Percentiles rank a stretch among this genome's conserved stretches.
Conservation (phyloP, 139 green algal species). For the Micractinium sp. region DNA sequence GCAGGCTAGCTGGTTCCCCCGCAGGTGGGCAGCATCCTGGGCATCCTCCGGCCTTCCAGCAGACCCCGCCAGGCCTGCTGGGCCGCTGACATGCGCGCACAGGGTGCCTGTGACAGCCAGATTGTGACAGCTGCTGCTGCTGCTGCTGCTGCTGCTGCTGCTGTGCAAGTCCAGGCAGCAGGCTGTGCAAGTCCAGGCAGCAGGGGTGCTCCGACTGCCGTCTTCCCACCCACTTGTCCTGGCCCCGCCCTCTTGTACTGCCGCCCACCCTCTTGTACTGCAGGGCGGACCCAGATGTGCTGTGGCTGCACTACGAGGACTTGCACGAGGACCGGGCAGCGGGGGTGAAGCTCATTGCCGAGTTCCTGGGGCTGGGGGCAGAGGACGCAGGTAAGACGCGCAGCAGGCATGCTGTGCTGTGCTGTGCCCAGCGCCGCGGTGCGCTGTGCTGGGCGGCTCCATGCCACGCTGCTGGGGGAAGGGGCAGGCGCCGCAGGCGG, state of each 20-base stretch:
- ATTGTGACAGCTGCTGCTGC: too few relatives aligned
- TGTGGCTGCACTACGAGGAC: slow-evolving; percentile 63
- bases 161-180: too few relatives aligned
- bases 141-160: too few relatives aligned
- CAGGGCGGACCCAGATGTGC: slow-evolving; percentile 42
- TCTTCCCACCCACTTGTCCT: not conserved
- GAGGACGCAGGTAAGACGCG: slow-evolving; percentile 10
- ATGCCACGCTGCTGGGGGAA: too few relatives aligned
- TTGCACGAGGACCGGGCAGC: slow-evolving; percentile 45
- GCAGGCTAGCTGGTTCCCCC: slow-evolving; percentile 9
- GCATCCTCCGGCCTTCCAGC: not conserved
- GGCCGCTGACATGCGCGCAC: not conserved
- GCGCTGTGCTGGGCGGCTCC: too few relatives aligned
- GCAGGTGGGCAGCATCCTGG: slow-evolving; percentile 30
- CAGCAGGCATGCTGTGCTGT: not conserved
- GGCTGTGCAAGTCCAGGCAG: too few relatives aligned
- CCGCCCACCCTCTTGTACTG: not conserved
- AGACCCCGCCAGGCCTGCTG: not conserved
- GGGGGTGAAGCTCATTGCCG: slow-evolving; percentile 39
- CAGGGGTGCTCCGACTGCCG: not conserved
- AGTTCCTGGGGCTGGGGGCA: slow-evolving; percentile 43
- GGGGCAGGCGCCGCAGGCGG: too few relatives aligned
- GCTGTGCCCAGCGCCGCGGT: not conserved
- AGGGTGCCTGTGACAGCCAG: too few relatives aligned
- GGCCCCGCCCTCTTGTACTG: not conserved